Evolutionary conservation across 495 filamentous ascomycete species (phyloP), one percentile per base, ranked within the genome.

Genomic region (Penicillium samsonianum): DNA sequence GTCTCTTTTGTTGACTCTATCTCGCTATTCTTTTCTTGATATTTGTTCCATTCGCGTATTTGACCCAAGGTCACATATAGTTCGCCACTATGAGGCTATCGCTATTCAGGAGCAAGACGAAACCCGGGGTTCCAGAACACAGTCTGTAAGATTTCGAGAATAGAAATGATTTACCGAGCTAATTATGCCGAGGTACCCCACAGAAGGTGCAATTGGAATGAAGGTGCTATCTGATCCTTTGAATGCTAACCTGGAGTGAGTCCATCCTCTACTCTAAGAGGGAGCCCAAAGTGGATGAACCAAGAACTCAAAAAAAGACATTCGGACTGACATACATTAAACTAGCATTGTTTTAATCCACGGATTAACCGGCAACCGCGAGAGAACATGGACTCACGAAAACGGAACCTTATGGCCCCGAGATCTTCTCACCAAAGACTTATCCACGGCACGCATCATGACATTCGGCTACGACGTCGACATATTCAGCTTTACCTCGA

Each of bases 391-490:
- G 53, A 47, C 31, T 8, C 53, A 55, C 19, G 4, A 35, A 30
- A 55, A 47, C 3, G 42, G 42, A 7, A 47, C 41, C 9, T 55
- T 47, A n/a, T 55, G 53, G 53, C 53, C 53, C 16, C 30, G n/a
- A 22, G 53, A 55, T 20, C 41, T 55, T 10, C 53, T 55, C 2
- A 3, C 42, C 16, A 40, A 30, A 2, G 53, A 55, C 43, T 40
- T 55, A 2, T 11, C 53, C 4, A 37, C n/a, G 6, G 53, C 43
- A 2, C 53, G 53, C 22, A 55, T 55, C 9, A 55, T 55, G 43
- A 55, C 53, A 4, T 55, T 46, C 43, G 53, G 53, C 16, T 55
- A 47, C 30, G 53, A 55, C 9, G 16, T 40, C 20, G 31, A 55
- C n/a, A 8, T 55, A 3, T 17, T 37, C 23, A 26, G 9, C 3